Base-by-base conservation (phyloP, 768 basidiomycete species). In the Podaxis pistillaris region DNA sequence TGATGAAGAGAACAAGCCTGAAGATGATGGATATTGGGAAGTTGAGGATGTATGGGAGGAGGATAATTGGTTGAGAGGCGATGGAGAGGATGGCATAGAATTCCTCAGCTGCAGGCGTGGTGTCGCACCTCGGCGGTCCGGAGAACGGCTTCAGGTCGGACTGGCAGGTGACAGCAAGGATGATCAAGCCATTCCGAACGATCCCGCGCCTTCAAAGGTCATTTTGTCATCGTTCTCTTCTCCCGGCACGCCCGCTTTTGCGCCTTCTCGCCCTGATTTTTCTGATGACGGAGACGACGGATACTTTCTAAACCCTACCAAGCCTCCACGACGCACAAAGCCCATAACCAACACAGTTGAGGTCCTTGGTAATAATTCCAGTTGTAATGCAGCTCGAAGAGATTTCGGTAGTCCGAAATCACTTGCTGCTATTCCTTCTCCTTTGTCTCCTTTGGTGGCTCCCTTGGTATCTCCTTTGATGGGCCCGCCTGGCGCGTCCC, bases 21-120 rank as follows among this genome's bases (percentile, higher is more conserved):
- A 69, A n/a, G 66, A 66, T 26, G 51, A 67, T 12, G 70, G 68
- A 49, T 58, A 70, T 58, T 47, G 65, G 26, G 65, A 70, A 28
- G 44, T 66, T 13, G 61, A 65, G 5, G 62, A 65, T 49, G 37
- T 56, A 6, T 62, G 61, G 61, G 53, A 56, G n/a, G 61, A 50
- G 30, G 61, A 62, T 22, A 41, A 38, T 22, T 62, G 61, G 61
- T 30, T 62, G 36, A 56, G 61, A 40, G 61, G 61, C 30, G 61
- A 62, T n/a, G 54, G 61, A 5, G 61, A 62, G 22, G 54, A 55
- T 36, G 61, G 61, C 17, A 37, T 47, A 53, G 60, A 55, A 66
- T 70, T 36, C 67, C 68, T 28, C 55, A 69, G 47, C 59, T 68
- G 13, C 50, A 63, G 38, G 37, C 44, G 46, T 2, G 44, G 47